phyloP scores from a whole-genome alignment of 225 moss, liverwort and hornwort species.

The Polytrichum formosum region DNA sequence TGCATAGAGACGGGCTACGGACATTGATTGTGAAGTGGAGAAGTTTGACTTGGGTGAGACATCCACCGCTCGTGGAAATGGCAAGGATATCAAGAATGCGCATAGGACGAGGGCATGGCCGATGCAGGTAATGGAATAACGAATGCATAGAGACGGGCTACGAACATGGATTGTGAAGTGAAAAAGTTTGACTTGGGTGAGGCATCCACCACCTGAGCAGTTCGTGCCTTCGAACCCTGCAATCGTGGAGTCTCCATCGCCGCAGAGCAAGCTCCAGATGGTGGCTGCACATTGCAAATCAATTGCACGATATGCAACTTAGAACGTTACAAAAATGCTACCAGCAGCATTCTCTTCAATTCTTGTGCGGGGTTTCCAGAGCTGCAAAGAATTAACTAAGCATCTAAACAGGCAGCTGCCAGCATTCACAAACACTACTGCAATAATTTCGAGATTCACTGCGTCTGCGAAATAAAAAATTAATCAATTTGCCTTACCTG shows the following conservation, averaged over 20 bases:
- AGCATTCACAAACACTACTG: too few relatives aligned
- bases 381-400: too few relatives aligned
- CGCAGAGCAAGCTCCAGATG: neutral
- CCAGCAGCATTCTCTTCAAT: too few relatives aligned
- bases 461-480: too few relatives aligned
- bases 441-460: too few relatives aligned
- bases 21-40: neutral
- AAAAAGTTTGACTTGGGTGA: neutral
- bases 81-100: constrained; percentile 1
- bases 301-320: neutral
- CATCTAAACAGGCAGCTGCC: too few relatives aligned
- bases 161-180: neutral
- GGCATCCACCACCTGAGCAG: neutral
- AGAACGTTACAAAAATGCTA: too few relatives aligned
- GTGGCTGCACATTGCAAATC: neutral
- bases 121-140: constrained; percentile 1
- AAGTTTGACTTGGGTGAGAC: neutral
- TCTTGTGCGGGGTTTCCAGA: too few relatives aligned
- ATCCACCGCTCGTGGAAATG: neutral
- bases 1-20: neutral
- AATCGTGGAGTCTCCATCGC: neutral
- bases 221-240: neutral
- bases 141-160: neutral
- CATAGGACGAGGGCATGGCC: constrained; percentile 3
- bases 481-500: too few relatives aligned